These are phyloP conservation scores for Yamadazyma siamensis DNA, from an alignment of 1,139 yeast genomes.

Conservation along the genomic window DNA sequence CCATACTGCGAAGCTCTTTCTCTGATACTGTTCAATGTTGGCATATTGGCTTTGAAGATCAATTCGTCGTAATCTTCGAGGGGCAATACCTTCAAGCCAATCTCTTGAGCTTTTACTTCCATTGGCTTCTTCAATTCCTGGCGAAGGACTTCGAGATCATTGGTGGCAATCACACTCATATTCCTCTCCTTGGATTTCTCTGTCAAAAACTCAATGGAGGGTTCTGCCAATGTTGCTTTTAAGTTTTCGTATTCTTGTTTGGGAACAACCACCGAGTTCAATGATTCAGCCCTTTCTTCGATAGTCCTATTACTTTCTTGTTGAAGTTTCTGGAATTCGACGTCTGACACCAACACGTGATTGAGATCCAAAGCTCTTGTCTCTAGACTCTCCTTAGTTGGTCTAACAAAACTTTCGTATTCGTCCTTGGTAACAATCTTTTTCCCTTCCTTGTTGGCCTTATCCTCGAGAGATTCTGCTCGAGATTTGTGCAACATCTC, in stretches of 20 bases:
- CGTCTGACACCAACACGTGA: too few relatives aligned
- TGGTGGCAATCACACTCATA: slow-evolving; percentile 6
- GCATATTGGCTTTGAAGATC: slow-evolving; percentile 34
- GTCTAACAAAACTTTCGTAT: too few relatives aligned
- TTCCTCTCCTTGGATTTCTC: slow-evolving; percentile 20
- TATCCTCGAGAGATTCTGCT: slow-evolving; percentile 15
- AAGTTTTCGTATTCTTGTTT: slow-evolving; percentile 13
- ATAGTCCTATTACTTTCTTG: too few relatives aligned
- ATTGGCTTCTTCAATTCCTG: slow-evolving; percentile 15
- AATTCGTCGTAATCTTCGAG: slow-evolving; percentile 29
- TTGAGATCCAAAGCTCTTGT: too few relatives aligned
- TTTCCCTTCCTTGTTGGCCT: slow-evolving; percentile 18
- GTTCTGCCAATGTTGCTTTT: slow-evolving; percentile 18
- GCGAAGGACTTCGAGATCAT: slow-evolving; percentile 11
- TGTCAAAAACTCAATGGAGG: slow-evolving; percentile 23
- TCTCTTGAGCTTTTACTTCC: slow-evolving; percentile 22
- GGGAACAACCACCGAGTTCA: slow-evolving; percentile 18
- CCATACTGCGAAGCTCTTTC: slow-evolving; percentile 28
- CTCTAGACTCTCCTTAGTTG: slow-evolving; percentile 14
- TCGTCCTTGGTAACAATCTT: slow-evolving; percentile 16
- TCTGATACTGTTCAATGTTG: slow-evolving; percentile 30
- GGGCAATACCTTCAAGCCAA: slow-evolving; percentile 20
- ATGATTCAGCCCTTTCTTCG: too few relatives aligned
- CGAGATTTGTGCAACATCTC: slow-evolving; percentile 10
- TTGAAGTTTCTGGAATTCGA: too few relatives aligned